Evolutionary conservation across 768 basidiomycete species (phyloP).

Genomic region (Suillus subluteus): DNA sequence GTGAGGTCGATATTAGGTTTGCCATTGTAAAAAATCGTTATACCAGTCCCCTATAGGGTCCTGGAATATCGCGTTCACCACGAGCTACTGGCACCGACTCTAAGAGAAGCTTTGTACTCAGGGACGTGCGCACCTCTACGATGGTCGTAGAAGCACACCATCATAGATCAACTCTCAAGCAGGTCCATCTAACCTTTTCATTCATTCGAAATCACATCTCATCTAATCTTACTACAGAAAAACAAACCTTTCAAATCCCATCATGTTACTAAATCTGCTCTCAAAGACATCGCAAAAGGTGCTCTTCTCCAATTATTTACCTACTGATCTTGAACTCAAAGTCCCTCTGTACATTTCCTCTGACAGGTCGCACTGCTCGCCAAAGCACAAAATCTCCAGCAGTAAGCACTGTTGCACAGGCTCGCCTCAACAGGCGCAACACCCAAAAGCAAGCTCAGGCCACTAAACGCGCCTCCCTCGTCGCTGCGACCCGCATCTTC

Average conservation of each 20-base stretch:
- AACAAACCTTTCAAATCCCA: conserved; percentile 95
- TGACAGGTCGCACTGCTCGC: conserved; percentile 59
- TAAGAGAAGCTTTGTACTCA: background rate
- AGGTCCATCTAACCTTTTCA: conserved; percentile 41
- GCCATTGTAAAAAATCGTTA: too few species aligned
- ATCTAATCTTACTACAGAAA: conserved; percentile 47
- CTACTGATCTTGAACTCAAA: background rate
- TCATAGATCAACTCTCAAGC: conserved; percentile 83
- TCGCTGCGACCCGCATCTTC: conserved; percentile 56
- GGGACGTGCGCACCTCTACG: background rate
- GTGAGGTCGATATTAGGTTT: too few species aligned
- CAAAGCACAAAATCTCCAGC: conserved; percentile 55
- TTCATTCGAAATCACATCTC: conserved; percentile 3
- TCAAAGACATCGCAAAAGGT: conserved; percentile 90
- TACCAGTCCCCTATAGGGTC: too few species aligned
- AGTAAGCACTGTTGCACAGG: conserved; percentile 61
- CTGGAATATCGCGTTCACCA: background rate
- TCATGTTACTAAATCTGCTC: conserved; percentile 81
- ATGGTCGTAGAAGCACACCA: conserved; percentile 40
- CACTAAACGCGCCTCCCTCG: conserved; percentile 1
- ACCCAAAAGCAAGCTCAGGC: conserved; percentile 83
- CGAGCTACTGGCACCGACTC: background rate
- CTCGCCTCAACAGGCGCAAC: conserved; percentile 78
- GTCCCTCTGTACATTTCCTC: background rate
- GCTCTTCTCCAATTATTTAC: conserved; percentile 11